Evolutionary conservation across 129 eudicot species (phyloP).

Genomic region (Flaveria linearis): DNA sequence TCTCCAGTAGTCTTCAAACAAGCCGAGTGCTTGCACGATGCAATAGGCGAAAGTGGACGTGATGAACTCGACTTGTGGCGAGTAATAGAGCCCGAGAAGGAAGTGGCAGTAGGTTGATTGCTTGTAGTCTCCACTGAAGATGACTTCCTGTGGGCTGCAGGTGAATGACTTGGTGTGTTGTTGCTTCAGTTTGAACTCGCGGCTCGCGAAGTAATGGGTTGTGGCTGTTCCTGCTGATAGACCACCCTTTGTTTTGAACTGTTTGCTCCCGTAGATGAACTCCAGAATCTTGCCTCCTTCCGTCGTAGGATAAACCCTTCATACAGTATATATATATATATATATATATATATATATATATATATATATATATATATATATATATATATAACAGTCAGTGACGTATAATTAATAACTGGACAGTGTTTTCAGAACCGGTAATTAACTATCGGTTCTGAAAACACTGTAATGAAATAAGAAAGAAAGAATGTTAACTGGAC

Average conservation of each 20-base stretch:
- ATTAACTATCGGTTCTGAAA: too few relatives aligned
- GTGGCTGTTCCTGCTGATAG: slow-evolving; percentile 82
- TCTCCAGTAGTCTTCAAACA: slow-evolving; percentile 62
- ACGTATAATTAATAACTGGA: too few relatives aligned
- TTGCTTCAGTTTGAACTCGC: slow-evolving; percentile 60
- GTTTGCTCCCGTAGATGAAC: slow-evolving; percentile 82
- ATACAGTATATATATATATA: background rate
- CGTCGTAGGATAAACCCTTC: slow-evolving; percentile 67
- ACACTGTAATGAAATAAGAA: too few relatives aligned
- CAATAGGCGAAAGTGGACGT: slow-evolving; percentile 74
- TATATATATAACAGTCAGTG: too few relatives aligned
- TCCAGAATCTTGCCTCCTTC: slow-evolving; percentile 77
- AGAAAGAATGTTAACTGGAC: slow-evolving; percentile 26
- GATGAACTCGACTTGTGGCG: slow-evolving; percentile 59
- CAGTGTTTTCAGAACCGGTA: background rate
- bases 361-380: too few relatives aligned
- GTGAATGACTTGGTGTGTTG: slow-evolving; percentile 54
- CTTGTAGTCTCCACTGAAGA: slow-evolving; percentile 66
- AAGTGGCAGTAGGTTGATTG: slow-evolving; percentile 88
- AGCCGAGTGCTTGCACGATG: slow-evolving; percentile 67
- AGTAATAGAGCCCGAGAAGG: slow-evolving; percentile 65
- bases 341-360: too few relatives aligned
- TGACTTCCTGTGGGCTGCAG: slow-evolving; percentile 85
- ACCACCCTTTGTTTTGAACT: slow-evolving; percentile 70
- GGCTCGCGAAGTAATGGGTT: slow-evolving; percentile 65